Base-by-base conservation (phyloP, 2,329 filamentous ascomycete genomes). In the Chaetomium strumarium region DNA sequence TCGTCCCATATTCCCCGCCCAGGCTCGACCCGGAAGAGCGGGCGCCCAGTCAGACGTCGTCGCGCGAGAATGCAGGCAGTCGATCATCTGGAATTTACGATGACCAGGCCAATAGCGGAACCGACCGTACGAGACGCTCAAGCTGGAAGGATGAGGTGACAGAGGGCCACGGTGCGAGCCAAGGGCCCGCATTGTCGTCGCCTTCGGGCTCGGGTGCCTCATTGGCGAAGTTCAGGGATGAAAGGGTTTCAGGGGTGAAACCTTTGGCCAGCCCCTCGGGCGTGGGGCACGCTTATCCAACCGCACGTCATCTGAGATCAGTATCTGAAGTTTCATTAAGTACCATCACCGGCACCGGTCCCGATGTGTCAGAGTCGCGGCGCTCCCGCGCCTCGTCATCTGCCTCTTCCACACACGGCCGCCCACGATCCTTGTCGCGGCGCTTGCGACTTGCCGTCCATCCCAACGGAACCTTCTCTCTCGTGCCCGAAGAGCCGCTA, bases 391-490 rank as follows among this genome's bases (percentile, higher is more conserved):
- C 53, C 31, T 56, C 58, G 14, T 60, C 61, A 31, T 58, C 62
- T 9, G 54, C 58, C 20, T 53, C 56, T 41, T 52, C 53, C 19
- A 45, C 52, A 10, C 52, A 53, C 51, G 39, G 44, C 49, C 55
- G 16, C 40, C 55, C 56, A 39, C 67, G 67, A 31, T 64, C 72
- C 47, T 56, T 60, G 44, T 71, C 73, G 13, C 68, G 73, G 41
- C 68, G 72, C 55, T 63, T 74, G 48, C 51, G 43, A 30, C 73
- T 83, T 53, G 73, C 72, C 49, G 67, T 83, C 29, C 72, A 81
- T 59, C 65, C 77, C 6, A 76, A 83, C 65, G 80, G 80, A 66
- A 83, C 79, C 5, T 83, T 83, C 60, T 79, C 78, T 14, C 66
- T 82, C 34, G 66, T 75, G 24, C 63, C 69, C 29, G 68, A 66